Base-by-base conservation (phyloP, 2,329 filamentous ascomycete genomes). In the Berkeleyomyces basicola region DNA sequence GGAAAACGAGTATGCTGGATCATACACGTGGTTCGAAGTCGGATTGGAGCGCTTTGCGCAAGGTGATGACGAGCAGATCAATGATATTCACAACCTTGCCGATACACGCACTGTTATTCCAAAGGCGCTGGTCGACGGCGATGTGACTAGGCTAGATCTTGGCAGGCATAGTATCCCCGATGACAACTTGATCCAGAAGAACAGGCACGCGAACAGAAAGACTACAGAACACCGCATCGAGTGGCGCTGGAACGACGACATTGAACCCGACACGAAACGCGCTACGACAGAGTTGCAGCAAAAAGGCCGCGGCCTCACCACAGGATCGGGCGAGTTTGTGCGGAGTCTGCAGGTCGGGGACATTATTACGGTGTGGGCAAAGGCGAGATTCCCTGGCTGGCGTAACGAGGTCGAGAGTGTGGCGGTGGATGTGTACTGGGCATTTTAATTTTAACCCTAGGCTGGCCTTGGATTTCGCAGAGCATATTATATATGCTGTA, bases 11-110 rank as follows among this genome's bases (percentile, higher is more conserved):
- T 64, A 62, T 11, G 23, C 3, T 7, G 65, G 57, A 1, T 81
- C 82, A 0, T 83, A 72, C 71, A 82, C 82, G 0, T 86, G 83
- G 83, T 84, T 85, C 64, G 82, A 85, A 62, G 81, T 77, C 14
- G 83, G 83, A 0, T 69, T 83, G 14, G 83, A 86, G 70, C 75
- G 75, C 3, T 79, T 82, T 58, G 78, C 79, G 72, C 72, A 23
- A 67, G 67, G 14, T 23, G 16, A 51, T 4, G 47, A 51, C 10
- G 7, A 5, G 3, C 53, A 59, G 23, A 23, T 23, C 23, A 23
- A 23, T 47, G 40, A 63, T 6, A 46, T 53, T 6, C 33, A 49
- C 2, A 40, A 42, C 3, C 67, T 72, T 10, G 74, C 73, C 65
- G 68, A 67, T 2, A 70, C 77, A 1, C 72, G 74, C 1, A 70